phyloP scores from a whole-genome alignment of 257 asterid species.

The Misopates orontium region DNA sequence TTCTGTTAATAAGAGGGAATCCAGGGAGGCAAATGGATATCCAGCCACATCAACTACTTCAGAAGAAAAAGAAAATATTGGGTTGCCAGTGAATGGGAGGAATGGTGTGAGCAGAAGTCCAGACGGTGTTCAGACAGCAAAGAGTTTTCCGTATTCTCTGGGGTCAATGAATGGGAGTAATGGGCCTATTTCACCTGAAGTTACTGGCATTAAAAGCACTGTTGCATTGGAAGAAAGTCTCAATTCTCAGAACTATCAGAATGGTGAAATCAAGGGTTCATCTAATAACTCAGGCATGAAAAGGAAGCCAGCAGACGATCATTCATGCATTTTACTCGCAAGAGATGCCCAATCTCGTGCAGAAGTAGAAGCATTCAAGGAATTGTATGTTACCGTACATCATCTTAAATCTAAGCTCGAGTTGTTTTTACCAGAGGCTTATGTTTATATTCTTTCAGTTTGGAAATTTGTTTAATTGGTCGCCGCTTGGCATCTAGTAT shows the following conservation, averaged over 20 bases:
- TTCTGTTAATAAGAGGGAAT: conserved; percentile 42
- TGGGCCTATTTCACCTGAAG: conserved; percentile 30
- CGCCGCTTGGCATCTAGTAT: conserved; percentile 5
- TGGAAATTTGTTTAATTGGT: conserved; percentile 2
- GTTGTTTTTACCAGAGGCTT: conserved; percentile 10
- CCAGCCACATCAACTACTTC: conserved; percentile 33
- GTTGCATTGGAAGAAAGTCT: conserved; percentile 25
- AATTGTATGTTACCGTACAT: conserved; percentile 55
- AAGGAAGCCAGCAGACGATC: conserved; percentile 50
- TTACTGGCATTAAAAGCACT: conserved; percentile 27
- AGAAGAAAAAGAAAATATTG: conserved; percentile 36
- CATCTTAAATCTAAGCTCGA: conserved; percentile 21
- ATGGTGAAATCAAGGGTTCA: conserved; percentile 35
- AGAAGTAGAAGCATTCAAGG: conserved; percentile 69
- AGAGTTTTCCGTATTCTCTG: conserved; percentile 33
- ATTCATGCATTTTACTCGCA: conserved; percentile 54
- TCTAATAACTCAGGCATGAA: conserved; percentile 51
- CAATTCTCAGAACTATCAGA: conserved; percentile 34
- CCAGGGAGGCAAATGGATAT: conserved; percentile 41
- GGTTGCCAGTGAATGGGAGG: conserved; percentile 30
- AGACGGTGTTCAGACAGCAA: conserved; percentile 27
- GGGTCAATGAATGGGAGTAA: conserved; percentile 39
- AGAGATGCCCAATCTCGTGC: conserved; percentile 57
- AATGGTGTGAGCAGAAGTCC: conserved; percentile 42
- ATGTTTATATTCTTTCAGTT: conserved; percentile 7